phyloP scores from a whole-genome alignment of 306 rosid species.

The Lithocarpus polystachyus region DNA sequence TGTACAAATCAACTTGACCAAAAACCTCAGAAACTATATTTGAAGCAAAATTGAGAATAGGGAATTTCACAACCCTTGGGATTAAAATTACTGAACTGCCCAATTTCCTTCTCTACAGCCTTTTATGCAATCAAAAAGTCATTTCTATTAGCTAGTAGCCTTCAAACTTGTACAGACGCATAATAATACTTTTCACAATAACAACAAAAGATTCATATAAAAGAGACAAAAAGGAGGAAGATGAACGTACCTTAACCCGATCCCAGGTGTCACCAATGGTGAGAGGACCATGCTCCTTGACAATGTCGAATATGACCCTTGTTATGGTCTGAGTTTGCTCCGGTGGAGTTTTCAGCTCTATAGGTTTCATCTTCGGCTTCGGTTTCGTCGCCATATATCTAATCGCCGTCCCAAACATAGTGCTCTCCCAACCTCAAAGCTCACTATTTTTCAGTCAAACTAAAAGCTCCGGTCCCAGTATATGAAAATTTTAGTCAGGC shows the following conservation, averaged over 20 bases:
- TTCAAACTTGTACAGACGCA: background rate
- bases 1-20: too few species aligned
- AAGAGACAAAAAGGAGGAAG: background rate
- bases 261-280: slow-evolving; percentile 81
- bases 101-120: background rate
- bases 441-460: background rate
- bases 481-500: background rate
- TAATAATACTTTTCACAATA: background rate
- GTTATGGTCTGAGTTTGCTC: slow-evolving; percentile 83
- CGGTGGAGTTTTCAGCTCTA: slow-evolving; percentile 60
- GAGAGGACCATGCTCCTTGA: slow-evolving; percentile 88
- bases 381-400: slow-evolving; percentile 59
- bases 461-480: background rate
- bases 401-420: slow-evolving; percentile 60
- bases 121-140: background rate
- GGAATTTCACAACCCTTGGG: background rate
- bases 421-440: background rate
- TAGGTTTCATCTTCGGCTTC: slow-evolving; percentile 71
- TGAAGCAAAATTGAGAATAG: background rate
- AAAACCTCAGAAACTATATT: too few species aligned
- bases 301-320: slow-evolving; percentile 60
- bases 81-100: background rate
- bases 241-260: slow-evolving; percentile 52
- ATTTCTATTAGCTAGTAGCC: background rate
- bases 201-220: background rate